Evolutionary conservation across 2,329 filamentous ascomycete species (phyloP), one percentile per base, ranked within the genome.

Genomic region (Sarocladium kiliense): DNA sequence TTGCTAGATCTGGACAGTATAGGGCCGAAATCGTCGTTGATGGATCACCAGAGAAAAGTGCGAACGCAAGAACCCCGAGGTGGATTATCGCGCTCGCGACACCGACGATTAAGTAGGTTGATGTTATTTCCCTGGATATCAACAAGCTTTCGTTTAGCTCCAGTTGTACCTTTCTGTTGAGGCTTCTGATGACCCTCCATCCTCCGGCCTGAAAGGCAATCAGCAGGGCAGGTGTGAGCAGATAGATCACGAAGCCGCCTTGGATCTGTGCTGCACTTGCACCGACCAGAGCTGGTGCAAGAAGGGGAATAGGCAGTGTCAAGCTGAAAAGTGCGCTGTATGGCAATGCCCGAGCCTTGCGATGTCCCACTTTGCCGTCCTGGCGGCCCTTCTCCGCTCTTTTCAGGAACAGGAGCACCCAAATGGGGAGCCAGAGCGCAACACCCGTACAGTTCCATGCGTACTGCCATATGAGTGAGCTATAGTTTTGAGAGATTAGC

Each of bases 91-190:
- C 41, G 26, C 54, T 55, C 18, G 36, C 14, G 25, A 36, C 30
- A 27, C 54, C 54, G 32, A 55, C 54, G 47, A 55, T 55, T 16
- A 25, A 47, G 26, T 55, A 55, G 11, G 39, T 16, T 3, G 47
- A 30, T 14, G 39, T 37, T 7, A 55, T 34, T 34, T 14, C 9
- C 14, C 30, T 34, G 30, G 30, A 34, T 34, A 14, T 34, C 14
- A 9, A 9, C 30, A 14, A 34, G 30, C 30, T 34, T 34, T 7
- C 30, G 7, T 14, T 34, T 34, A 7, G 14, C 14, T 34, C 30
- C 9, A 34, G 30, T 34, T 14, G 7, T 14, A 14, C 30, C 14
- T 14, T 34, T 34, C 30, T 9, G 7, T 34, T 41, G 11, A 44
- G 54, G 14, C 41, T 55, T n/a, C 18, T 36, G 12, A 55, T 49